phyloP scores from a whole-genome alignment of 768 basidiomycete species.

The Gelatoporia subvermispora region DNA sequence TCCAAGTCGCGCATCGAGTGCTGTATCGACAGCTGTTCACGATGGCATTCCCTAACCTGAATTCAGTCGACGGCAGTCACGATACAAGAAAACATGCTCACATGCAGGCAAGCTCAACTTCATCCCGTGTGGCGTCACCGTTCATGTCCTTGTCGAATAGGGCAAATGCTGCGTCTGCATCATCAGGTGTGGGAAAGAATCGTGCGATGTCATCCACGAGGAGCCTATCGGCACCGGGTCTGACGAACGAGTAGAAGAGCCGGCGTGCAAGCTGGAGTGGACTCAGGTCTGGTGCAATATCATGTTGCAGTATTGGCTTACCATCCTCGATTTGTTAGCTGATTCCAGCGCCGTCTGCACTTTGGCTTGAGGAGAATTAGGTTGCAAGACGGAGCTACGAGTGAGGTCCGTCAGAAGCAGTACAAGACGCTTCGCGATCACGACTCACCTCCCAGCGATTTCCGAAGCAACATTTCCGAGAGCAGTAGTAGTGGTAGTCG shows the following conservation, averaged over 20 bases:
- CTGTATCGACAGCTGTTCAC: conserved; percentile 80
- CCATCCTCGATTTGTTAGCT: conserved; percentile 73
- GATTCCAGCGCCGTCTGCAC: conserved; percentile 76
- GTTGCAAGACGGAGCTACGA: conserved; percentile 71
- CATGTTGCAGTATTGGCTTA: conserved; percentile 21
- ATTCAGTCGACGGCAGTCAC: conserved; percentile 1
- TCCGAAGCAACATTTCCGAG: conserved; percentile 60
- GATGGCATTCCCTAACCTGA: conserved; percentile 63
- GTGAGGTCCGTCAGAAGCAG: neutral
- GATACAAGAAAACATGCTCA: conserved; percentile 25
- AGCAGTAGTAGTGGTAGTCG: conserved; percentile 77
- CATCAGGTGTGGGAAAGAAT: conserved; percentile 64
- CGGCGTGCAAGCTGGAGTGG: conserved; percentile 65
- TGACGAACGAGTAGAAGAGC: conserved; percentile 80
- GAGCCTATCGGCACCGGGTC: conserved; percentile 53
- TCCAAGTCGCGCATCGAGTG: conserved; percentile 88
- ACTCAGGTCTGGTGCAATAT: neutral
- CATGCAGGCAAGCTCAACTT: conserved; percentile 73
- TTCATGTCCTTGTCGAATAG: conserved; percentile 71
- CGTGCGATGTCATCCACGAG: conserved; percentile 63
- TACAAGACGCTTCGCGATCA: neutral
- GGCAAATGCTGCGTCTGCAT: conserved; percentile 61
- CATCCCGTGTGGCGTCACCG: conserved; percentile 66
- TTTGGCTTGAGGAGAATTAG: conserved; percentile 79
- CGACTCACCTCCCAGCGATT: conserved; percentile 44